Evolutionary conservation across 2,329 filamentous ascomycete species (phyloP).

Genomic region (Juglanconis oblonga): DNA sequence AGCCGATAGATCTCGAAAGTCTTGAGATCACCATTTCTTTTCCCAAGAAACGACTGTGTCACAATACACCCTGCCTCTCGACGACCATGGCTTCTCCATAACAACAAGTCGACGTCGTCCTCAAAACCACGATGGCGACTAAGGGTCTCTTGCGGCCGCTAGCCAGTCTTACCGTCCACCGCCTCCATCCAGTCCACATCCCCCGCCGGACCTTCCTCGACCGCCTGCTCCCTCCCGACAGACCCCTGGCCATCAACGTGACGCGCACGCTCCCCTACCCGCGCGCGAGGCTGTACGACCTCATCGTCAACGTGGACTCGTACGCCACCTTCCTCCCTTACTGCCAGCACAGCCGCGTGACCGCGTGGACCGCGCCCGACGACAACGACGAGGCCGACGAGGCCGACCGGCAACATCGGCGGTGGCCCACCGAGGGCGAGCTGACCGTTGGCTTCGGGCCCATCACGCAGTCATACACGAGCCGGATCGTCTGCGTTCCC

Average conservation of each 20-base stretch:
- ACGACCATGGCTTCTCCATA: constrained; percentile 5
- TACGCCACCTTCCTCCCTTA: constrained; percentile 92
- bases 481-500: constrained; percentile 73
- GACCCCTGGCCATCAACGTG: constrained; percentile 58
- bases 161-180: background rate
- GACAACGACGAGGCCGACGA: constrained; percentile 26
- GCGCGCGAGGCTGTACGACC: constrained; percentile 67
- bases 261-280: constrained; percentile 75
- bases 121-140: constrained; percentile 6
- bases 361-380: constrained; percentile 62
- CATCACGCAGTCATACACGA: constrained; percentile 80
- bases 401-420: constrained; percentile 29
- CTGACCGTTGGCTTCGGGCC: constrained; percentile 83
- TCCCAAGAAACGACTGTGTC: background rate
- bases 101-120: background rate
- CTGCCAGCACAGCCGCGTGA: constrained; percentile 75
- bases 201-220: constrained; percentile 17
- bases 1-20: constrained; percentile 11
- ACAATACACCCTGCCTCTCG: background rate
- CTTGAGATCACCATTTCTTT: constrained; percentile 4
- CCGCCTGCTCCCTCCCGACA: constrained; percentile 41
- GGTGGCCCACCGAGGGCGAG: constrained; percentile 72
- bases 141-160: constrained; percentile 11
- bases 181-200: background rate
- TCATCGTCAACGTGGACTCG: constrained; percentile 84